Percentiles rank a stretch among this genome's conserved stretches.
Conservation (phyloP, 1,139 yeast genomes). For the Chernovozyma aurita region DNA sequence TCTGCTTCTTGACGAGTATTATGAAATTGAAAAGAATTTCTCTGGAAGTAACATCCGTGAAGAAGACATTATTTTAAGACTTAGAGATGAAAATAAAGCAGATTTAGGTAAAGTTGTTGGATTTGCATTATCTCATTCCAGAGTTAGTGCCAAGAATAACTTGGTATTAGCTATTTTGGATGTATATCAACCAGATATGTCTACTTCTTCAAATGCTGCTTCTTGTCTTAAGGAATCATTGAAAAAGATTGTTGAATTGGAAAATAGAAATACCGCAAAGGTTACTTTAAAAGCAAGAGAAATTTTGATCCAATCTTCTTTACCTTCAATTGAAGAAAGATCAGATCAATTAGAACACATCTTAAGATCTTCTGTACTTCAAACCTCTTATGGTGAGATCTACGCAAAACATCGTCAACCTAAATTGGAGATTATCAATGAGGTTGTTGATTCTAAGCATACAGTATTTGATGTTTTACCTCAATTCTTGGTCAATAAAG, state of each 20-base stretch:
- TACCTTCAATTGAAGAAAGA: slow-evolving; percentile 94
- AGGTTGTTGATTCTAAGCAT: slow-evolving; percentile 93
- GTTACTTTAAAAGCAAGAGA: slow-evolving; percentile 97
- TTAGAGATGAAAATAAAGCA: slow-evolving; percentile 83
- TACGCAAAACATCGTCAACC: slow-evolving; percentile 77
- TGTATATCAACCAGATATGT: slow-evolving; percentile 73
- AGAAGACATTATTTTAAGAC: slow-evolving; percentile 77
- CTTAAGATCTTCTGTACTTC: slow-evolving; percentile 85
- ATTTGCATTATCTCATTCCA: slow-evolving; percentile 80
- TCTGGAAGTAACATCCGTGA: slow-evolving; percentile 71
- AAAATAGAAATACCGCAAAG: slow-evolving; percentile 84
- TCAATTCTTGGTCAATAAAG: slow-evolving; percentile 79
- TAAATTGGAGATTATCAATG: slow-evolving; percentile 71
- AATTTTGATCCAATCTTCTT: slow-evolving; percentile 89
- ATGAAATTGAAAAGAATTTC: slow-evolving; percentile 72
- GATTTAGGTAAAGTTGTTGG: slow-evolving; percentile 70
- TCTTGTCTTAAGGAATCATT: slow-evolving; percentile 65
- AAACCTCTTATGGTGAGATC: slow-evolving; percentile 82
- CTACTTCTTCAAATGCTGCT: slow-evolving; percentile 65
- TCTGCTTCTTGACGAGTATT: slow-evolving; percentile 64
- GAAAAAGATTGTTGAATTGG: slow-evolving; percentile 79
- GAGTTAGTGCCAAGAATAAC: slow-evolving; percentile 91
- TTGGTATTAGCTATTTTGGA: slow-evolving; percentile 80
- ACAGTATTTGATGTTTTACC: slow-evolving; percentile 93
- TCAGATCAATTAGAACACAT: slow-evolving; percentile 96